Conservation (phyloP, 495 filamentous ascomycete genomes). For the Thozetella sp. region DNA sequence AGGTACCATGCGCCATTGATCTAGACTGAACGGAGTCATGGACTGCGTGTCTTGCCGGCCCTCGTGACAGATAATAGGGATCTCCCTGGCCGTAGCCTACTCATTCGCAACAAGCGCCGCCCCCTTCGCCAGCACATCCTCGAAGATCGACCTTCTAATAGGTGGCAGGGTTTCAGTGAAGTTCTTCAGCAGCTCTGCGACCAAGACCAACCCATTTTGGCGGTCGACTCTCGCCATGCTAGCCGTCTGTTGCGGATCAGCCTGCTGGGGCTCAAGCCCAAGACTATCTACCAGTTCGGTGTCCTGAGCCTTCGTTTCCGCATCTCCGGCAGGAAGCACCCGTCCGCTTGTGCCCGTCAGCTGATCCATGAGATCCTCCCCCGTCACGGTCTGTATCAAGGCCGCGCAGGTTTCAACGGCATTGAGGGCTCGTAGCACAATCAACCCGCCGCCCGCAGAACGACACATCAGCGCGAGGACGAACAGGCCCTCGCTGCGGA, state of each 20-base stretch:
- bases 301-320: neutral
- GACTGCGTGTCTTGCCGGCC: no score
- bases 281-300: constrained; percentile 13
- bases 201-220: constrained; percentile 65
- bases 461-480: constrained; percentile 72
- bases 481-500: constrained; percentile 75
- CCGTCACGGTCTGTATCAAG: constrained; percentile 56
- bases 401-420: constrained; percentile 42
- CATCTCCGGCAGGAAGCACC: neutral
- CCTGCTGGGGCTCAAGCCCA: constrained; percentile 35
- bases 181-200: constrained; percentile 58
- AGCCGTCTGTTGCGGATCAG: constrained; percentile 23
- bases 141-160: constrained; percentile 28
- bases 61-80: neutral
- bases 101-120: constrained; percentile 29
- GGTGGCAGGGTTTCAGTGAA: constrained; percentile 38
- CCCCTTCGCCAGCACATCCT: constrained; percentile 34
- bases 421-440: constrained; percentile 52
- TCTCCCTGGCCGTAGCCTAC: neutral
- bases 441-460: constrained; percentile 43
- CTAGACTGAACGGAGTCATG: no score
- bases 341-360: neutral
- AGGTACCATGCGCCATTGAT: no score
- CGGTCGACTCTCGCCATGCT: constrained; percentile 50
- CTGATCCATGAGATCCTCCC: constrained; percentile 13